These are phyloP conservation scores for Plantago ovata DNA, from an alignment of 257 asterid genomes.

Conservation along the genomic window DNA sequence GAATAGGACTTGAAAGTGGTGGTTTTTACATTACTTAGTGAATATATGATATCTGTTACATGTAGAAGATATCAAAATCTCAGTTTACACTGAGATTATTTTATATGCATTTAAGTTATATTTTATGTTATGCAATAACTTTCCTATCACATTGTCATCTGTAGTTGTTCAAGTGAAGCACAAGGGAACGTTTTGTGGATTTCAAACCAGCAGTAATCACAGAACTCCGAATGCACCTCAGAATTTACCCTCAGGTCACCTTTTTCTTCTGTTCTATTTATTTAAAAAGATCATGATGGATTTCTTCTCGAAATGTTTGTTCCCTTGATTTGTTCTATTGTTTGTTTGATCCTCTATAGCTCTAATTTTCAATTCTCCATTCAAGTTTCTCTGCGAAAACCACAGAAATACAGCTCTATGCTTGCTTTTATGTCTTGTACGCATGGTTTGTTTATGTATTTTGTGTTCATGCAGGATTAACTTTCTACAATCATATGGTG, in stretches of 20 bases:
- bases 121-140: slow-evolving; percentile 2
- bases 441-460: background rate
- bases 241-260: slow-evolving; percentile 56
- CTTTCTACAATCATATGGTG: slow-evolving; percentile 43
- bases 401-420: background rate
- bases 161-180: slow-evolving; percentile 30
- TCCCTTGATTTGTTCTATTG: background rate
- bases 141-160: slow-evolving; percentile 13
- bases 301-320: slow-evolving; percentile 1
- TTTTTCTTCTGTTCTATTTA: background rate
- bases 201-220: slow-evolving; percentile 29
- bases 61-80: slow-evolving; percentile 3
- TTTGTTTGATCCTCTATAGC: background rate
- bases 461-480: slow-evolving; percentile 45
- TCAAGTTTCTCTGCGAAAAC: background rate
- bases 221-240: slow-evolving; percentile 42
- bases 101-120: background rate
- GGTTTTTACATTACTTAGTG: too few species aligned
- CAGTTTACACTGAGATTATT: background rate
- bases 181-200: slow-evolving; percentile 27
- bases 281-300: background rate
- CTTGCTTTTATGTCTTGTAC: background rate
- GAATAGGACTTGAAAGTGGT: too few species aligned
- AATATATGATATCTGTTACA: too few species aligned
- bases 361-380: background rate